Base-by-base conservation (phyloP, 192 early-diverging fungal species). In the Backusella mclennaniae region DNA sequence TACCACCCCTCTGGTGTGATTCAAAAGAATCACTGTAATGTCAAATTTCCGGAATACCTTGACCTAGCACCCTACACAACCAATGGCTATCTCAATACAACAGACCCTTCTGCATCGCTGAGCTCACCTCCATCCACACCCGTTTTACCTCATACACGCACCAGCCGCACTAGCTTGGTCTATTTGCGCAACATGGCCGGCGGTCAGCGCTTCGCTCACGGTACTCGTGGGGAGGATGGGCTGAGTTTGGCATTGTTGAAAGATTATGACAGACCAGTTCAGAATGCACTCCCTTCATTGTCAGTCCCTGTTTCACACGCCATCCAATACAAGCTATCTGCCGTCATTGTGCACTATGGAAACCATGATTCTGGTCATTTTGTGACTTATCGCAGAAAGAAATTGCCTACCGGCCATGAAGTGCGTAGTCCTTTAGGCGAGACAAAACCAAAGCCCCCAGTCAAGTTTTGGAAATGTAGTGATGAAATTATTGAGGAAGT, bases 331-430 rank as follows among this genome's bases (percentile, higher is more conserved):
- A 87, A 88, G 11, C 84, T 98, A 17, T 86, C 82, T 35, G 88
- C 95, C 11, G 92, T 96, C 5, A 90, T 98, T 29, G 85, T 96
- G 1, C 97, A 99, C 77, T 84, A 89, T 31, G 97, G 97, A 6
- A 84, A 82, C 1, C 97, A 99, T 81, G 87, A 96, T 46, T 92
- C 88, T 3, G 97, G 97, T 7, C 97, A 99, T 73, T 99, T 95
- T 87, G 88, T 94, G 35, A 92, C 95, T 0, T 97, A 96, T 79
- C 88, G 97, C 26, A 81, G 91, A 3, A 88, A 91, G n/a, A 78
- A 80, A 23, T 29, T 84, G 11, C 82, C 82, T n/a, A 83, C 82
- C 0, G 82, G 82, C 29, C 76, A 80, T 39, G 78, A 78, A 15
- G 79, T 80, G 11, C 67, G 71, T 4, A 63, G 70, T 33, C 74